Evolutionary conservation across 2,329 filamentous ascomycete genomes (phyloP).

Genomic region (Pseudocercospora vitis): DNA sequence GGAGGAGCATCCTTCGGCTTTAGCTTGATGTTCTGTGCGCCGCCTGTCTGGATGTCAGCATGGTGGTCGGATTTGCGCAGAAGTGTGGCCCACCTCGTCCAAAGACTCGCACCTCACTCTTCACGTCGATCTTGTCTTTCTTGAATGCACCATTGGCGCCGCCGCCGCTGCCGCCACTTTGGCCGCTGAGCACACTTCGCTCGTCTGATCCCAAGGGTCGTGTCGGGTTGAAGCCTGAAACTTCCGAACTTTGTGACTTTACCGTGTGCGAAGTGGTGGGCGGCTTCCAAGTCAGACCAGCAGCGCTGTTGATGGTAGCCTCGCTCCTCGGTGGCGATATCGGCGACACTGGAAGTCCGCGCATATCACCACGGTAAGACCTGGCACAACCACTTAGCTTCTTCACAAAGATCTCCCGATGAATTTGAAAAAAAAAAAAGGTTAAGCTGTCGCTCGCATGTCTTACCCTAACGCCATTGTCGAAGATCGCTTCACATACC

Average conservation of each 20-base stretch:
- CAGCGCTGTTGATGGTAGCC: constrained; percentile 22
- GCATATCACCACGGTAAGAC: constrained; percentile 10
- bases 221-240: constrained; percentile 31
- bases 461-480: constrained; percentile 1
- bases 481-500: constrained; percentile 4
- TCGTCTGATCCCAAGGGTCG: constrained; percentile 33
- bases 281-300: constrained; percentile 31
- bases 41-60: constrained; percentile 39
- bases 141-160: constrained; percentile 26
- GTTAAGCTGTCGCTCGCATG: background rate
- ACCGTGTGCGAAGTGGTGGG: constrained; percentile 16
- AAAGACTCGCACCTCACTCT: constrained; percentile 54
- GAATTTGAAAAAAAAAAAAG: background rate
- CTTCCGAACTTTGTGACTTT: constrained; percentile 28
- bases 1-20: constrained; percentile 45
- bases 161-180: constrained; percentile 32
- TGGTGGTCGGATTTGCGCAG: constrained; percentile 23
- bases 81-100: constrained; percentile 53
- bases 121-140: constrained; percentile 49
- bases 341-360: constrained; percentile 17
- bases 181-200: constrained; percentile 32
- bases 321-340: constrained; percentile 27
- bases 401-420: background rate
- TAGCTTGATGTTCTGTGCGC: constrained; percentile 56
- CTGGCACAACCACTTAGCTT: background rate